Conservation (phyloP, 2,329 filamentous ascomycete genomes). For the Aspergillus felis region DNA sequence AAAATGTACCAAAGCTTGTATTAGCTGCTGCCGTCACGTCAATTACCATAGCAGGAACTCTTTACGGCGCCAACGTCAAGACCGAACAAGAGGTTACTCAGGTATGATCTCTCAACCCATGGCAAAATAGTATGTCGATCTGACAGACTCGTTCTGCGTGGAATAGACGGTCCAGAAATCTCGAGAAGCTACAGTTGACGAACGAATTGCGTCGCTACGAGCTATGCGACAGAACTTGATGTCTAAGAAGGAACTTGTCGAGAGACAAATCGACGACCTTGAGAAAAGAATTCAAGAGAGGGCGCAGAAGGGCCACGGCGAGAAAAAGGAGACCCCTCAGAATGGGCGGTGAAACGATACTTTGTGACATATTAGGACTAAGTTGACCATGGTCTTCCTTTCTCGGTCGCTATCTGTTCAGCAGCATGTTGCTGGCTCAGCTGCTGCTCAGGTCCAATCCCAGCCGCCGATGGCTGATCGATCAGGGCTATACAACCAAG, state of each 20-base stretch:
- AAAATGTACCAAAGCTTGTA: conserved; percentile 47
- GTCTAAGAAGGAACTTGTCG: conserved; percentile 50
- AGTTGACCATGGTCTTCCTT: neutral
- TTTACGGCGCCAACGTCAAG: conserved; percentile 59
- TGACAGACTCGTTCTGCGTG: neutral
- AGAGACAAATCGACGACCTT: conserved; percentile 54
- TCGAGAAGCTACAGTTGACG: conserved; percentile 49
- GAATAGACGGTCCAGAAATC: conserved; percentile 43
- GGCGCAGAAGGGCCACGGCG: conserved; percentile 33
- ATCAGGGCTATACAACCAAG: neutral
- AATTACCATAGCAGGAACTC: conserved; percentile 54
- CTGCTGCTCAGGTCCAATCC: neutral
- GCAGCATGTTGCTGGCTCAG: neutral
- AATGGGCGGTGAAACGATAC: conserved; percentile 10
- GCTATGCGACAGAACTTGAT: conserved; percentile 47
- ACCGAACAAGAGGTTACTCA: conserved; percentile 49
- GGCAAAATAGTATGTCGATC: neutral
- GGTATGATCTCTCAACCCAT: conserved; percentile 34
- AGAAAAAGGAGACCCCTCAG: conserved; percentile 23
- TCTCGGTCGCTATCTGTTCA: neutral
- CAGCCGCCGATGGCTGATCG: neutral
- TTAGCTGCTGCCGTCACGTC: conserved; percentile 54
- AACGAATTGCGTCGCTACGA: conserved; percentile 54
- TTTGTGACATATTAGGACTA: too few species aligned
- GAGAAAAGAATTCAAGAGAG: conserved; percentile 41